Evolutionary conservation across 106 monocot species (phyloP).

Genomic region (Phalaenopsis equestris): DNA sequence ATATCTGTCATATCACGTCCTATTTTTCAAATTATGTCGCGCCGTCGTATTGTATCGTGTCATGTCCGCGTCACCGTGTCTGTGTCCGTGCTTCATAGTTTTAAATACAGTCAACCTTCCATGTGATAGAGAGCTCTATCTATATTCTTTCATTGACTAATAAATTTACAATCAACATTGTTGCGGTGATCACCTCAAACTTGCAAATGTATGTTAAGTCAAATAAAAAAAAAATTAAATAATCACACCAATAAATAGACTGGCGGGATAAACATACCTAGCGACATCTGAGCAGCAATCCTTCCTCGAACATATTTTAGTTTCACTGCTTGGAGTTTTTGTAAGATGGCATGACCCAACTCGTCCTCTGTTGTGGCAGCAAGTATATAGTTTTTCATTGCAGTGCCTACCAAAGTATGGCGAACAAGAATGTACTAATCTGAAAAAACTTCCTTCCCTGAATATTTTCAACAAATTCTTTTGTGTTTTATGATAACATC

Average conservation of each 20-base stretch:
- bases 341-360: background rate
- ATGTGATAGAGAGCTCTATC: background rate
- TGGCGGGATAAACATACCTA: background rate
- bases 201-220: background rate
- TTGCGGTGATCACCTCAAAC: background rate
- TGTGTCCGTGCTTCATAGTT: too few relatives aligned
- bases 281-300: background rate
- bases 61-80: too few relatives aligned
- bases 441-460: background rate
- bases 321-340: background rate
- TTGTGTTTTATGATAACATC: background rate
- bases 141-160: background rate
- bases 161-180: background rate
- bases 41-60: too few relatives aligned
- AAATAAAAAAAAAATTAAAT: background rate
- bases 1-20: too few relatives aligned
- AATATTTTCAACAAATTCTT: background rate
- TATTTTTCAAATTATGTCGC: too few relatives aligned
- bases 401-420: background rate
- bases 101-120: background rate
- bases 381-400: background rate
- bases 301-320: background rate
- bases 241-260: background rate
- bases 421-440: background rate
- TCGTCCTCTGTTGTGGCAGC: background rate